Evolutionary conservation across 768 basidiomycete genomes (phyloP).

Genomic region (Megacollybia marginata): DNA sequence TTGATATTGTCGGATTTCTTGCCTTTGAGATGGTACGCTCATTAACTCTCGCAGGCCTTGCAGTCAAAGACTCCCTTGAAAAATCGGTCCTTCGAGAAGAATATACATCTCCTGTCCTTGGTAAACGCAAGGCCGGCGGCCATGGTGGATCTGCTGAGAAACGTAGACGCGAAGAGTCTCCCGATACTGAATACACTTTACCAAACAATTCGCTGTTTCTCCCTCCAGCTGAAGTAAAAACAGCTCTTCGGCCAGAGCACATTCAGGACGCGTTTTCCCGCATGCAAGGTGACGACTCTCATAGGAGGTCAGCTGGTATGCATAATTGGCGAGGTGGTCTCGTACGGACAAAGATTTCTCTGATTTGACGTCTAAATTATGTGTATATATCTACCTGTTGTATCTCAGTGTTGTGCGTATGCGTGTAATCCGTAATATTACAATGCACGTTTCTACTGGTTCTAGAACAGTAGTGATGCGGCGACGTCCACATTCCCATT

Average conservation of each 20-base stretch:
- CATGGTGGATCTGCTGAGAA: conserved; percentile 42
- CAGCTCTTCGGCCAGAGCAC: conserved; percentile 73
- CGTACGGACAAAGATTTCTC: conserved; percentile 67
- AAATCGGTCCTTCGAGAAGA: conserved; percentile 63
- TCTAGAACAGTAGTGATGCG: conserved; percentile 75
- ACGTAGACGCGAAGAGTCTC: conserved; percentile 48
- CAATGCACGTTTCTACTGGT: conserved; percentile 12
- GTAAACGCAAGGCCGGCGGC: conserved; percentile 55
- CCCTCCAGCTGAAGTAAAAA: conserved; percentile 74
- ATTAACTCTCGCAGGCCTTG: conserved; percentile 80
- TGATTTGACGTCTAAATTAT: conserved; percentile 43
- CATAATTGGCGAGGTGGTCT: conserved; percentile 86
- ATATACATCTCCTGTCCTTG: conserved; percentile 55
- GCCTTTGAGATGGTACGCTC: conserved; percentile 97
- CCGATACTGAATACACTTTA: conserved; percentile 62
- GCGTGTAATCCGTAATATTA: conserved; percentile 5
- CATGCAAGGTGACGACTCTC: conserved; percentile 84
- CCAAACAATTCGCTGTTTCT: conserved; percentile 72
- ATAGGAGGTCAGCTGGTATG: conserved; percentile 79
- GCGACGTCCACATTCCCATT: conserved; percentile 86
- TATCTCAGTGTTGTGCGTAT: neutral
- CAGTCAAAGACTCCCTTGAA: conserved; percentile 74
- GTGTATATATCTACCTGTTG: neutral
- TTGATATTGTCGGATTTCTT: conserved; percentile 95
- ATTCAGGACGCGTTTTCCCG: conserved; percentile 87